Evolutionary conservation across 352 stramenopile genomes (phyloP), one percentile per base, ranked within the genome.

Genomic region (Globisporangium solare): DNA sequence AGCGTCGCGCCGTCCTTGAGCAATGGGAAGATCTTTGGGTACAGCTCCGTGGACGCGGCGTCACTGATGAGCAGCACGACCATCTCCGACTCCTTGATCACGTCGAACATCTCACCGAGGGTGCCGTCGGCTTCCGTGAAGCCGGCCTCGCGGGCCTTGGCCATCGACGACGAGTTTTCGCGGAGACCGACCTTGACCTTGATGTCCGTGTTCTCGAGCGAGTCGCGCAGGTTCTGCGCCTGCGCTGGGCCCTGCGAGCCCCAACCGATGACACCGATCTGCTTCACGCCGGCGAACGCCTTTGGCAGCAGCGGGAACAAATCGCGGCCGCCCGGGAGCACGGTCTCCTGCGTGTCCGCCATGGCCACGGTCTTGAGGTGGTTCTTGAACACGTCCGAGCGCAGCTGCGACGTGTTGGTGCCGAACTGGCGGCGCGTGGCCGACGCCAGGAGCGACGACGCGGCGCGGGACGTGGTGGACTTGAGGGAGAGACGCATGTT

Each of bases 191-290:
- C 95, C 64, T 94, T 92, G 48, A 98, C 93, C 56, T 77, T 91
- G 63, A 96, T 92, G 67, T 96, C 78, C 14, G 78, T 91, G 58
- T 89, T 86, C 54, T 95, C 83, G n/a, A 99, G 79, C 56, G 96
- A 98, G 66, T 99, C 96, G 55, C 84, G 73, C 64, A 99, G 68
- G 83, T 99, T 99, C 75, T 99, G 95, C 53, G 93, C 96, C 79
- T 99, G 96, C 18, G 96, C 96, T 13, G 96, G 96, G 47, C 94
- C 96, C 68, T 99, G 96, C 39, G 95, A 99, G 71, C 96, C 96
- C 96, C 96, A 99, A 68, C 96, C 96, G 62, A 99, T 98, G 53
- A 99, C 94, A 54, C 96, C 96, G 67, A 99, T 96, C 69, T 98
- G 86, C 72, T 98, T 97, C 58, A 99, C 96, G 51, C 93, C 93